Evolutionary conservation across 768 basidiomycete genomes (phyloP).

Genomic region (Boletales sp.): DNA sequence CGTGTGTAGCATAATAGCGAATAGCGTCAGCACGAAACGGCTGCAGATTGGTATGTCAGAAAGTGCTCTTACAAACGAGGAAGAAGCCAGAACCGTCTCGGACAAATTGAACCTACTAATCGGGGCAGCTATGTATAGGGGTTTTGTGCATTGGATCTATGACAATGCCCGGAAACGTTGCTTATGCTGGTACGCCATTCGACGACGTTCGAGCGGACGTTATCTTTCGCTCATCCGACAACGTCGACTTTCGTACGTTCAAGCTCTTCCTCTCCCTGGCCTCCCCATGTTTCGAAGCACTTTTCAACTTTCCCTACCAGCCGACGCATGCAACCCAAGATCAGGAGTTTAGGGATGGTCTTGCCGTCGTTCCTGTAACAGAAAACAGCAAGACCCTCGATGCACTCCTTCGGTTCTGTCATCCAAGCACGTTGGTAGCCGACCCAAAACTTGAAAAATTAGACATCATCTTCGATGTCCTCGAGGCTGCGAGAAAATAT

Average conservation of each 20-base stretch:
- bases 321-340: conserved; percentile 5
- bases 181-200: conserved; percentile 14
- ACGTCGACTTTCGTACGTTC: conserved; percentile 29
- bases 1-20: too few species aligned
- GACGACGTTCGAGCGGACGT: conserved; percentile 18
- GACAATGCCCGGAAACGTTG: too few species aligned
- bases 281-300: conserved; percentile 31
- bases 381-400: conserved; percentile 21
- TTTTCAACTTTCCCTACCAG: conserved; percentile 28
- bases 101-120: too few species aligned
- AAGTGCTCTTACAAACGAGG: too few species aligned
- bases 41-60: too few species aligned
- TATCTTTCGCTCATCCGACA: conserved; percentile 23
- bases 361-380: conserved; percentile 12
- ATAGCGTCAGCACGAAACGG: too few species aligned
- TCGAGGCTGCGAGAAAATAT: conserved; percentile 19
- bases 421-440: conserved; percentile 16
- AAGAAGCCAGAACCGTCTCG: too few species aligned
- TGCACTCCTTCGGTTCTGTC: conserved; percentile 23
- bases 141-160: too few species aligned
- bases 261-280: conserved; percentile 30
- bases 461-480: conserved; percentile 4
- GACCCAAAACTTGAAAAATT: conserved; percentile 12
- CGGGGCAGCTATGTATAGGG: too few species aligned
- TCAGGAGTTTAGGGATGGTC: conserved; percentile 11